Conservation (phyloP, 352 stramenopile species). For the Phytopythium cucurbitacearum region DNA sequence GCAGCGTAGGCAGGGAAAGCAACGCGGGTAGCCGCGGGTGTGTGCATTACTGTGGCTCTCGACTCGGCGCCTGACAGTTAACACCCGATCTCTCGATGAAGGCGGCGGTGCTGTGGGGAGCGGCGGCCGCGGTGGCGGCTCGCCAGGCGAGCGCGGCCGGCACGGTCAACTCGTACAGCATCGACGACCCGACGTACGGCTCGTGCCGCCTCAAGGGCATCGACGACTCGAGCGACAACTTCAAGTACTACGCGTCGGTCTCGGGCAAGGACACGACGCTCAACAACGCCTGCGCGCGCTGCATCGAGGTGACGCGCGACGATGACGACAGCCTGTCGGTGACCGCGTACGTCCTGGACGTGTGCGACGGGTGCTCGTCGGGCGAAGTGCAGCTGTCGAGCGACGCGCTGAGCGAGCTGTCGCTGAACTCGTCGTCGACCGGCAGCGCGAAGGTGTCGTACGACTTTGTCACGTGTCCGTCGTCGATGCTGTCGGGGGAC, state of each 20-base stretch:
- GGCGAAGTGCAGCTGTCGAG: conserved; percentile 50
- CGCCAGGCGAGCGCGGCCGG: conserved; percentile 13
- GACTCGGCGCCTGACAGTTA: too few species aligned
- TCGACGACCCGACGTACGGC: conserved; percentile 54
- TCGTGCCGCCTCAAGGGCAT: conserved; percentile 73
- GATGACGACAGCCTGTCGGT: conserved; percentile 36
- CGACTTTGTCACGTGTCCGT: conserved; percentile 56
- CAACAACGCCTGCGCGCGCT: conserved; percentile 63
- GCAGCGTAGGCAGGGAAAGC: background rate
- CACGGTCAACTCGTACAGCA: conserved; percentile 46
- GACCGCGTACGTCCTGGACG: conserved; percentile 69
- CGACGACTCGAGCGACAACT: conserved; percentile 49
- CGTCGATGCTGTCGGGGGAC: conserved; percentile 52
- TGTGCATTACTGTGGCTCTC: background rate
- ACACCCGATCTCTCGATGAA: conserved; percentile 7
- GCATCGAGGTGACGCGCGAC: conserved; percentile 61
- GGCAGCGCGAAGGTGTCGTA: conserved; percentile 48
- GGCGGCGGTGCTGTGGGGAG: conserved; percentile 4
- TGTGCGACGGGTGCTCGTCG: conserved; percentile 49
- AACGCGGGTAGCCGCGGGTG: background rate
- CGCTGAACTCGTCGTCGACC: conserved; percentile 44
- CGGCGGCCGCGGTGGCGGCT: conserved; percentile 7
- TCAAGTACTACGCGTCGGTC: conserved; percentile 77
- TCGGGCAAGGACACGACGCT: conserved; percentile 47
- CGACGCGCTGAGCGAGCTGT: conserved; percentile 32